Conservation (phyloP, 257 asterid genomes). For the Plectranthus barbatus region DNA sequence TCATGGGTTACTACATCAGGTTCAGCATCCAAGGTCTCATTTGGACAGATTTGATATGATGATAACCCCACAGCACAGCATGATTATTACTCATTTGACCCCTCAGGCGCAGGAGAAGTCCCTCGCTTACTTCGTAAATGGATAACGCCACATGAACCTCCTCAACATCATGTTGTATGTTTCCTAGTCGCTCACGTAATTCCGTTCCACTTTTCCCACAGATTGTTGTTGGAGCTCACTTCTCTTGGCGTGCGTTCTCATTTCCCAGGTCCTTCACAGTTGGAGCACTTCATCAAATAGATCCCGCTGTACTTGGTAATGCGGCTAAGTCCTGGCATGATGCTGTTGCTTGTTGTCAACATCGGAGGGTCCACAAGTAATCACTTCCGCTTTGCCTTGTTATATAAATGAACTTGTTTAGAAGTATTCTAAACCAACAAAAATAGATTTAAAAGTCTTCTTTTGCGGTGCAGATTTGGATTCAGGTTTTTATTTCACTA, state of each 20-base stretch:
- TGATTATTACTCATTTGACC: constrained; percentile 80
- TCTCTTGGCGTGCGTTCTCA: constrained; percentile 8
- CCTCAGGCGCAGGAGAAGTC: constrained; percentile 67
- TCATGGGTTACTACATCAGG: constrained; percentile 44
- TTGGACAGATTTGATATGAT: constrained; percentile 94
- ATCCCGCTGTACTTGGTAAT: constrained; percentile 66
- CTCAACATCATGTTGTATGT: constrained; percentile 69
- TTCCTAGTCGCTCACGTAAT: constrained; percentile 2
- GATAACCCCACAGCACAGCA: constrained; percentile 83
- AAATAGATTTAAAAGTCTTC: no score
- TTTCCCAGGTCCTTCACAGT: constrained; percentile 69
- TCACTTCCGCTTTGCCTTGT: constrained; percentile 6
- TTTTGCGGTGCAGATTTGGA: no score
- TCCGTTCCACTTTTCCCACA: not conserved
- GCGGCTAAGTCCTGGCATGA: constrained; percentile 86
- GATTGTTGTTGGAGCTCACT: constrained; percentile 10
- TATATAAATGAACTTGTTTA: not conserved
- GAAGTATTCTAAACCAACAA: not conserved
- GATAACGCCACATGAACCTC: constrained; percentile 85
- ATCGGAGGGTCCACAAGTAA: constrained; percentile 95
- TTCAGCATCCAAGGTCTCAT: constrained; percentile 94
- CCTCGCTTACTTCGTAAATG: constrained; percentile 79
- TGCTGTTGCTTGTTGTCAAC: constrained; percentile 82
- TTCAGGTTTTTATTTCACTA: no score
- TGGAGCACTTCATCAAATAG: constrained; percentile 96